Base-by-base conservation (phyloP, 2,329 filamentous ascomycete genomes). In the Pseudogymnoascus sp. region DNA sequence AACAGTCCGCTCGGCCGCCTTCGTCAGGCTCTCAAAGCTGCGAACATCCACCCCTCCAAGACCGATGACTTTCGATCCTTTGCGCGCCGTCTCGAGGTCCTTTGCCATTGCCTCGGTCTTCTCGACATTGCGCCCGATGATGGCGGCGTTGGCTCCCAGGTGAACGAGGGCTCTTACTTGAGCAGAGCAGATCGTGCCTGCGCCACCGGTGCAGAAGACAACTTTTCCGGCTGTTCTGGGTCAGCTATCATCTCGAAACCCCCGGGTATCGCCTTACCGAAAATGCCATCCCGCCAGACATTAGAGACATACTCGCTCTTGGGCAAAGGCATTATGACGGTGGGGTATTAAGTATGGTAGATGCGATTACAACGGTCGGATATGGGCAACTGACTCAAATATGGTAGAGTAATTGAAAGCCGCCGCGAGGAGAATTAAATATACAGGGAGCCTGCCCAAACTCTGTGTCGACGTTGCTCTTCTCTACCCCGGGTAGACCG, bases 141-240 rank as follows among this genome's bases (percentile, higher is more conserved):
- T 97, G 76, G 90, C 96, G 59, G 94, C 94, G 70, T 97, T 88
- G 49, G 92, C 93, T 61, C 94, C 94, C 6, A 99, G 85, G 66
- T 92, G 84, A 23, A 99, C 92, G 64, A 99, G 80, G 3, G 94
- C 94, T 67, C 92, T 85, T 33, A 96, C 94, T 78, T 97, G 94
- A 62, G 90, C 92, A 69, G 89, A 94, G 79, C 94, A 97, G 72
- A 99, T 97, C 26, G 89, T 88, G 62, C 94, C 93, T 4, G 92
- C 92, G 61, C 94, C 94, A 63, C 94, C 94, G 3, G 94, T 99
- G 71, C 95, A 95, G 76, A 97, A 96, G 68, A 93, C 84, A 49
- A 97, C 92, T 71, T 94, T 93, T 73, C 88, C 86, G 66, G 88
- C 91, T 95, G 69, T 49, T 59, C n/a, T 62, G 38, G 58, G 64